These are phyloP conservation scores for Hypoxylon rickii DNA, from an alignment of 495 filamentous ascomycete species.

Conservation along the genomic window DNA sequence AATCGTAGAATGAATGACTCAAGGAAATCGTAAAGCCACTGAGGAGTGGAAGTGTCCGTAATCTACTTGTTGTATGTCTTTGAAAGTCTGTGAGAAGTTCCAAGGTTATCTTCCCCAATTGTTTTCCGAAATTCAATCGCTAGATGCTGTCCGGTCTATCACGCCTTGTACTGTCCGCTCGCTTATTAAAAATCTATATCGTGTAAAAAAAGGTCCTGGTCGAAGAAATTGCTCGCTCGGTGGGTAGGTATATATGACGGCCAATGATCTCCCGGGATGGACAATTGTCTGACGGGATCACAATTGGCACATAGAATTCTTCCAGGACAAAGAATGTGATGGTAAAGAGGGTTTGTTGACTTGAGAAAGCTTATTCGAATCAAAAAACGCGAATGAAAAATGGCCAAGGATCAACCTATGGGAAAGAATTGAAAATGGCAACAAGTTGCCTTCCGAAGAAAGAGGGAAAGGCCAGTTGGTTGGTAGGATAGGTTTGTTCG, in stretches of 20 bases:
- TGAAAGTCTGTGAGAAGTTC: not conserved
- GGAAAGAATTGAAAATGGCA: conserved; percentile 49
- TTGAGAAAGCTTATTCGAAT: conserved; percentile 30
- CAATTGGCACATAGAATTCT: conserved; percentile 9
- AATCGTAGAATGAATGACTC: conserved; percentile 12
- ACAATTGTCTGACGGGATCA: conserved; percentile 14
- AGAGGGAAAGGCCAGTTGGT: conserved; percentile 9
- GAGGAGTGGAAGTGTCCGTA: conserved; percentile 9
- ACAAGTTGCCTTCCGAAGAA: conserved; percentile 31
- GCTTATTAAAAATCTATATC: conserved; percentile 30
- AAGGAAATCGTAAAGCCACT: conserved; percentile 29
- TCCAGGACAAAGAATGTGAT: conserved; percentile 11
- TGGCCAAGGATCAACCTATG: conserved; percentile 57
- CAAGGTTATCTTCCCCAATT: not conserved
- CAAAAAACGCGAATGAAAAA: conserved; percentile 24
- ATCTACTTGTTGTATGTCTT: conserved; percentile 13
- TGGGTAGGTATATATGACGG: conserved; percentile 1
- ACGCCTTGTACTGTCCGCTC: conserved; percentile 8
- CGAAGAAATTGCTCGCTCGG: conserved; percentile 19
- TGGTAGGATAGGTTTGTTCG: conserved; percentile 9
- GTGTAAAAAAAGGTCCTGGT: conserved; percentile 11
- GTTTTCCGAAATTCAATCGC: conserved; percentile 31
- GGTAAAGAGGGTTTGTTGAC: conserved; percentile 11
- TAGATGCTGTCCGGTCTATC: conserved; percentile 29
- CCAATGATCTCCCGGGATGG: conserved; percentile 9